Evolutionary conservation across 805 yeast species (phyloP), one percentile per base, ranked within the genome.

Genomic region (Kuraishia molischiana): DNA sequence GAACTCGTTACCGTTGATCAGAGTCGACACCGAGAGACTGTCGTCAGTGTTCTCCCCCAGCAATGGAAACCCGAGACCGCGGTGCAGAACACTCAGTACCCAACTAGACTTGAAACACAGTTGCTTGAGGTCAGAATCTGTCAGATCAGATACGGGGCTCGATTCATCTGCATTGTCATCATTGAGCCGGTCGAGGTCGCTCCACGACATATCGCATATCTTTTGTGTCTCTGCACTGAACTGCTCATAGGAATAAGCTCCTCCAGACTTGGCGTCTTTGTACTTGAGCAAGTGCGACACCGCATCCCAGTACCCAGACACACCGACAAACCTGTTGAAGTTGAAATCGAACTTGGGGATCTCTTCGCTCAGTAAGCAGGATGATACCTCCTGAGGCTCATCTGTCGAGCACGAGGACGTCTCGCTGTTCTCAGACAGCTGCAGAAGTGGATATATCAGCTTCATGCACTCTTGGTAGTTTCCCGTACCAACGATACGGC

Each of bases 1-100:
- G 29, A 90, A 66, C 45, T 87, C 97, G 2, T 74, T 70, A 1
- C 92, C 95, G 41, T 84, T 71, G 28, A 90, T 72, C 20, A 78
- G 70, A 39, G 79, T 79, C 21, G 69, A 67, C 14, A 75, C 59
- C 33, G 61, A 62, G 32, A 76, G 60, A 24, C 62, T 57, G 45
- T 52, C 53, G 8, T 41, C 43, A 4, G 15, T 21, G 18, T 48
- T 39, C 5, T 43, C 44, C 14, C 47, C 47, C 13, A 48, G 48
- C 24, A 42, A 14, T 11, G 79, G 76, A 48, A 77, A 72, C 1
- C 81, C 81, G 14, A 77, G 54, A 0, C 83, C 83, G 22, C 72
- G 59, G 47, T 77, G 83, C 22, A 77, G 55, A 17, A 79, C 64
- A 44, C 67, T 69, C 21, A 75, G 54, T 14, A 78, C 59, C 73